Conservation (phyloP, 352 stramenopile genomes). For the Phytopythium chamaehyphon region DNA sequence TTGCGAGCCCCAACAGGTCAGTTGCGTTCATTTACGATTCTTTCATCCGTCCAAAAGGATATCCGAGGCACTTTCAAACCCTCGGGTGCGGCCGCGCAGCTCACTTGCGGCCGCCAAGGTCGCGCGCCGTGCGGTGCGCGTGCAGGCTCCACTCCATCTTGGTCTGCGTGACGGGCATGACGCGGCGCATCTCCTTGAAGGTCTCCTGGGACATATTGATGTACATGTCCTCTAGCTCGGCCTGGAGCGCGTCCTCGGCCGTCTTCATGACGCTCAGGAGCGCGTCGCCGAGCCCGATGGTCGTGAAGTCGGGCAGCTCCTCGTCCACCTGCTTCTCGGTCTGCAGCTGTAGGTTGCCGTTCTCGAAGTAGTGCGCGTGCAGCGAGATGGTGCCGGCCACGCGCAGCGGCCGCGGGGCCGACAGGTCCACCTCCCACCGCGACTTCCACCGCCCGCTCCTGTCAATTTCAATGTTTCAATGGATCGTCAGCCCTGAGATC, state of each 20-base stretch:
- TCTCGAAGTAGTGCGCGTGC: slow-evolving; percentile 95
- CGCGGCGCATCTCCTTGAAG: slow-evolving; percentile 93
- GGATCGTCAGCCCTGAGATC: no score
- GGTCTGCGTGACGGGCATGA: slow-evolving; percentile 90
- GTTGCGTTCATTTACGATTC: slow-evolving; percentile 1
- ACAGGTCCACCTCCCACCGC: slow-evolving; percentile 71
- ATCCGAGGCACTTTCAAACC: neutral
- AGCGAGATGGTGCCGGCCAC: slow-evolving; percentile 71
- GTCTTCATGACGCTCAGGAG: slow-evolving; percentile 74
- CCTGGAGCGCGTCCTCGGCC: slow-evolving; percentile 84
- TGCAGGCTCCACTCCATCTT: slow-evolving; percentile 90
- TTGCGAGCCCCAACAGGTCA: neutral
- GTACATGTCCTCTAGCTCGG: slow-evolving; percentile 92
- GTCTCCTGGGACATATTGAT: slow-evolving; percentile 94
- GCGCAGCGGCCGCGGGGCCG: slow-evolving; percentile 27
- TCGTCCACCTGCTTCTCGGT: slow-evolving; percentile 70
- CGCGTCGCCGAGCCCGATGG: slow-evolving; percentile 52
- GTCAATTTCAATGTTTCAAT: no score
- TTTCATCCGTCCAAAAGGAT: slow-evolving; percentile 4
- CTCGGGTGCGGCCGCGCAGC: neutral
- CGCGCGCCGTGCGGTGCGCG: slow-evolving; percentile 74
- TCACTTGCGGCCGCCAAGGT: slow-evolving; percentile 32
- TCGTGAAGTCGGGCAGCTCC: slow-evolving; percentile 34
- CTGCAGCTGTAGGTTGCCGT: slow-evolving; percentile 93
- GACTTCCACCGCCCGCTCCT: slow-evolving; percentile 79